Conservation (phyloP, 495 filamentous ascomycete species). For the Sordaria brevicollis region DNA sequence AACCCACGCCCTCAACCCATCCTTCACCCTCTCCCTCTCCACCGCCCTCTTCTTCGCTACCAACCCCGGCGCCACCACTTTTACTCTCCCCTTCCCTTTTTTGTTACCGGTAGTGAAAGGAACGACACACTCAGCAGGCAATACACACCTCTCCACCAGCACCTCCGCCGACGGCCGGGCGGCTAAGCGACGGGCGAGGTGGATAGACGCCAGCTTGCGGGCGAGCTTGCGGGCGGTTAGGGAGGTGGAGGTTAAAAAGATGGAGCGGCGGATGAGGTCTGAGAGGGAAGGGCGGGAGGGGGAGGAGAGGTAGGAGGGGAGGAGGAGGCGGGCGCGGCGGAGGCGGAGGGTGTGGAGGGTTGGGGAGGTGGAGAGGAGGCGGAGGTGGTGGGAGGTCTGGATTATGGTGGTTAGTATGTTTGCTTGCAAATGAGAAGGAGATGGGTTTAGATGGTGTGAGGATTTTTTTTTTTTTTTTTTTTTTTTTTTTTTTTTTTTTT, state of each 20-base stretch:
- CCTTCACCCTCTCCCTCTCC: slow-evolving; percentile 46
- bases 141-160: slow-evolving; percentile 34
- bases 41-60: slow-evolving; percentile 35
- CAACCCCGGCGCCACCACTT: slow-evolving; percentile 16
- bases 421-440: not conserved
- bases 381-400: slow-evolving; percentile 47
- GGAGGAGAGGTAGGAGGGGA: slow-evolving; percentile 38
- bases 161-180: slow-evolving; percentile 30
- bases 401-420: not conserved
- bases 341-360: slow-evolving; percentile 46
- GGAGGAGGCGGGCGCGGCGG: slow-evolving; percentile 33
- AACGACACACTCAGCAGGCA: slow-evolving; percentile 35
- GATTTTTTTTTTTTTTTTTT: too few relatives aligned
- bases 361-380: slow-evolving; percentile 42
- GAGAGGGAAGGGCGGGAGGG: slow-evolving; percentile 42
- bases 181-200: slow-evolving; percentile 33
- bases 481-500: too few relatives aligned
- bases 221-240: slow-evolving; percentile 43
- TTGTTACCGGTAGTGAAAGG: slow-evolving; percentile 7
- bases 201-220: slow-evolving; percentile 41
- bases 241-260: slow-evolving; percentile 49
- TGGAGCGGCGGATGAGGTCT: slow-evolving; percentile 40
- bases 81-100: not conserved
- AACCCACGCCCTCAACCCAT: slow-evolving; percentile 41
- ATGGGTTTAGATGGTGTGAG: not conserved